phyloP scores from a whole-genome alignment of 495 filamentous ascomycete genomes.

The Margaritispora aquatica region DNA sequence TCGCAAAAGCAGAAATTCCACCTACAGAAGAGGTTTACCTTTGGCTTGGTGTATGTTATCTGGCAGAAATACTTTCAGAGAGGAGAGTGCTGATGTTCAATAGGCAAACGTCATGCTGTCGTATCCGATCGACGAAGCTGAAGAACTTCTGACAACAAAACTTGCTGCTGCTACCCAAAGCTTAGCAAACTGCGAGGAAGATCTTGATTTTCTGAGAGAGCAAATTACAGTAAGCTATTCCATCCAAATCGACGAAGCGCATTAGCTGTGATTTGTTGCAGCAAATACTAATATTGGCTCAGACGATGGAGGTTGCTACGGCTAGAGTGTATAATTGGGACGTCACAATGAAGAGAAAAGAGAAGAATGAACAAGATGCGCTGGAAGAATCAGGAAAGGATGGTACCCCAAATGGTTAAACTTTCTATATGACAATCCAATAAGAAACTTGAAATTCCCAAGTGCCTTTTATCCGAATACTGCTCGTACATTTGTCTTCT shows the following conservation, averaged over 20 bases:
- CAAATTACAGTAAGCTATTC: constrained; percentile 88
- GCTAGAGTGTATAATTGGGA: constrained; percentile 99
- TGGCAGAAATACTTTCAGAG: not conserved
- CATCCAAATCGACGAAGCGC: not conserved
- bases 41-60: constrained; percentile 71
- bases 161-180: constrained; percentile 71
- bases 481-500: not conserved
- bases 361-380: constrained; percentile 58
- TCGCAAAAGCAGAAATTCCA: constrained; percentile 76
- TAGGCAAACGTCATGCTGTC: constrained; percentile 96
- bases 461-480: not conserved
- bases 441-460: not conserved
- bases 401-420: constrained; percentile 21
- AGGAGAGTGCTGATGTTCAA: constrained; percentile 10
- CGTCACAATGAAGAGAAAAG: constrained; percentile 87
- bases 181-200: constrained; percentile 84
- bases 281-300: constrained; percentile 25
- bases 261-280: not conserved
- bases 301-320: constrained; percentile 95
- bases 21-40: constrained; percentile 90
- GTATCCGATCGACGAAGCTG: constrained; percentile 84
- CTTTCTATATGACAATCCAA: not conserved
- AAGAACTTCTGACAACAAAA: constrained; percentile 71
- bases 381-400: constrained; percentile 17
- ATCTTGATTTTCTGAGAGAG: constrained; percentile 90